Base-by-base conservation (phyloP, 1,139 yeast species). In the Barnettozyma hawaiiensis region DNA sequence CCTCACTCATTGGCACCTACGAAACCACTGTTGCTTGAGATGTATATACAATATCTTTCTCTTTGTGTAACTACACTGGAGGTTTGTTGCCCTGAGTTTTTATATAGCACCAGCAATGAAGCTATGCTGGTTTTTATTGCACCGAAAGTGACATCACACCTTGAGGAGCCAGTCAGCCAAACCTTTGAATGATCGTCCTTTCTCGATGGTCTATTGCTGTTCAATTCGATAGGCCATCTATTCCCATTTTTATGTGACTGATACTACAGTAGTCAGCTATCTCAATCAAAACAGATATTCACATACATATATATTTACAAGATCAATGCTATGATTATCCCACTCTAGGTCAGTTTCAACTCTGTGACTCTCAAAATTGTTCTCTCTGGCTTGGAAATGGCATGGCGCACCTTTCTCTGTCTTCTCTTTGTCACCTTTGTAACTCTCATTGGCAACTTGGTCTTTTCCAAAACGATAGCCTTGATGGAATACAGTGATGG, bases 401-500 rank as follows among this genome's bases (percentile, higher is more conserved):
- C 78, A 48, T 89, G 92, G 60, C 87, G 82, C 39, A 77, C 78
- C 59, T 89, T 85, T 67, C 98, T 78, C 55, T 87, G 76, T 66
- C 97, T 80, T 61, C 83, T 81, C 62, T 85, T 85, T 7, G 82
- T 79, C 42, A 73, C 69, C 50, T 76, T 81, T 60, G 78, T 81
- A 37, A 81, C 73, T 51, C 78, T 73, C 65, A 85, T 76, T 49
- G 94, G 95, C 51, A 85, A 85, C 55, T 85, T 78, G 2, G 97
- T 85, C 66, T 87, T 84, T 59, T 90, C 98, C 26, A 86, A 66
- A 37, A 92, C 90, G 23, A 78, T 76, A 15, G 95, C 98, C 48
- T 73, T 79, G 53, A 92, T 71, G 6, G 76, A 68, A 59, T 72
- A 84, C 14, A 81, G 65, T 1, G 64, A 53, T 10, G 75, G 69